These are phyloP conservation scores for Pythium dissimile DNA, from an alignment of 352 stramenopile species.

Conservation along the genomic window DNA sequence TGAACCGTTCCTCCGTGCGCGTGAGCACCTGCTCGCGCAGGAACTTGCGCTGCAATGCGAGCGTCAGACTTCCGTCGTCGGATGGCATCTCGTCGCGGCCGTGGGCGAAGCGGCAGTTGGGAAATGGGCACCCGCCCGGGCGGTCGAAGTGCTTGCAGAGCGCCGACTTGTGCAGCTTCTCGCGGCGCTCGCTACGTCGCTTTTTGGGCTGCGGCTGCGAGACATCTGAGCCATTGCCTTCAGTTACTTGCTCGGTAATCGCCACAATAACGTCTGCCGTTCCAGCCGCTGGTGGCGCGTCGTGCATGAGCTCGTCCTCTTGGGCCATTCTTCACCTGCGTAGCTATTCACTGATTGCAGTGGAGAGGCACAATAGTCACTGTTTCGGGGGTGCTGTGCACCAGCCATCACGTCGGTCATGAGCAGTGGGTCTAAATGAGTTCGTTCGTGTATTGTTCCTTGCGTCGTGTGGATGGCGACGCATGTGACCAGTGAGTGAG, in stretches of 20 bases:
- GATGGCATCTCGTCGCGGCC: constrained; percentile 47
- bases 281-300: not conserved
- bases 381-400: constrained; percentile 11
- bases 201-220: constrained; percentile 40
- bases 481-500: too few species aligned
- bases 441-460: not conserved
- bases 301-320: constrained; percentile 9
- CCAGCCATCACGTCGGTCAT: constrained; percentile 7
- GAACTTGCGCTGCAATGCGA: constrained; percentile 74
- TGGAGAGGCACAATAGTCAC: not conserved
- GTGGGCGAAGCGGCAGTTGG: constrained; percentile 83
- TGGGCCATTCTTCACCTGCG: not conserved
- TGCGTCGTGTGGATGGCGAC: not conserved
- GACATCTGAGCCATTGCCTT: too few species aligned
- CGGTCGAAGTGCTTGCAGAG: constrained; percentile 88
- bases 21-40: constrained; percentile 72
- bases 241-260: too few species aligned
- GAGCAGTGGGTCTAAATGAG: not conserved
- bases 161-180: constrained; percentile 72
- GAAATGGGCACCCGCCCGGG: constrained; percentile 72
- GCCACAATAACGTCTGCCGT: too few species aligned
- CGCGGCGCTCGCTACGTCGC: constrained; percentile 53
- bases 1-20: constrained; percentile 64
- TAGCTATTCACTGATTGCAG: constrained; percentile 9
- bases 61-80: constrained; percentile 50